Conservation (phyloP, 2,329 filamentous ascomycete species). For the Chaetomium globosum region DNA sequence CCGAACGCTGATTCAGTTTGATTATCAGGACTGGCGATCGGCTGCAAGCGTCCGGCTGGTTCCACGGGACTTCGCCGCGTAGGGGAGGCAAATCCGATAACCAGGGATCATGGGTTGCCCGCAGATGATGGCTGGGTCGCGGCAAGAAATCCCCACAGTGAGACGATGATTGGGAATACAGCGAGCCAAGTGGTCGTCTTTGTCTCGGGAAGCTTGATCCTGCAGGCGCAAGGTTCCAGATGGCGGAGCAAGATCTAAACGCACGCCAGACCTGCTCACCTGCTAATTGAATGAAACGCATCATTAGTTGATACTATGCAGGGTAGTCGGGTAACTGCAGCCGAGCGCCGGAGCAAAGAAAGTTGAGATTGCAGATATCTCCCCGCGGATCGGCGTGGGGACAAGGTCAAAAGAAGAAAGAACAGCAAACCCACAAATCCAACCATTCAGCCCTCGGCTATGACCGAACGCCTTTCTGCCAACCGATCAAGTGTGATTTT, state of each 20-base stretch:
- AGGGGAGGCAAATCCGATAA: slow-evolving; percentile 10
- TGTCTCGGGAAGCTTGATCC: slow-evolving; percentile 14
- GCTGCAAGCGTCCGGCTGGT: slow-evolving; percentile 27
- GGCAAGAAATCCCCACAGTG: not conserved
- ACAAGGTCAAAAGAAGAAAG: not conserved
- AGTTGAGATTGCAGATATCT: not conserved
- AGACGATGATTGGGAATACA: not conserved
- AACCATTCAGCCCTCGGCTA: not conserved
- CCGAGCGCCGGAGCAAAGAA: not conserved
- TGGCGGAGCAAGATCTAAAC: not conserved
- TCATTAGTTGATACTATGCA: not conserved
- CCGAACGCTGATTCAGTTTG: slow-evolving; percentile 29
- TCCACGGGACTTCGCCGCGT: slow-evolving; percentile 22
- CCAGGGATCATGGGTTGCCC: not conserved
- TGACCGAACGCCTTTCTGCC: not conserved
- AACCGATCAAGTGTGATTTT: not conserved
- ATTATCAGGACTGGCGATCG: slow-evolving; percentile 28
- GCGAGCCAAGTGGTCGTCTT: not conserved
- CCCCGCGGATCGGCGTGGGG: not conserved
- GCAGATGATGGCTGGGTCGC: not conserved
- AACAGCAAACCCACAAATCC: not conserved
- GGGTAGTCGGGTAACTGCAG: slow-evolving; percentile 11
- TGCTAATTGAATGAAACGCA: not conserved
- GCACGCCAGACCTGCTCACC: not conserved
- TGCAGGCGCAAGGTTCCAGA: not conserved